These are phyloP conservation scores for Turritis glabra DNA, from an alignment of 345 rosid genomes.

Conservation along the genomic window DNA sequence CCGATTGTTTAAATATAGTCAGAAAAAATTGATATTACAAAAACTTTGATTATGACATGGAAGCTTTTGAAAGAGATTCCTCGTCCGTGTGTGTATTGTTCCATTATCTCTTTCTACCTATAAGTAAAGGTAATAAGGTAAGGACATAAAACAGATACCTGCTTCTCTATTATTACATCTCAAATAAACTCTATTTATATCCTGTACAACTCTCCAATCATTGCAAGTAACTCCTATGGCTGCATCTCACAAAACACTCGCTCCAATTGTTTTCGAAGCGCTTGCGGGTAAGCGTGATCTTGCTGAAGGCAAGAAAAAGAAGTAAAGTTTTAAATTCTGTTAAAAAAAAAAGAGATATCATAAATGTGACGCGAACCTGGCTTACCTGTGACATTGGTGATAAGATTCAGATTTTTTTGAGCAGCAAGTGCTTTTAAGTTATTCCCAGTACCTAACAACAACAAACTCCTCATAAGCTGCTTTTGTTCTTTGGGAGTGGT, in stretches of 20 bases:
- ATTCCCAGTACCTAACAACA: slow-evolving; percentile 68
- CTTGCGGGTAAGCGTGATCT: not conserved
- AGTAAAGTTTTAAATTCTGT: not conserved
- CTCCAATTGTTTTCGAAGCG: not conserved
- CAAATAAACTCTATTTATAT: not conserved
- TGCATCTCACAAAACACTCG: not conserved
- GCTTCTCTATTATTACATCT: not conserved
- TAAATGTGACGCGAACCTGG: not conserved
- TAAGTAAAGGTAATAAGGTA: not conserved
- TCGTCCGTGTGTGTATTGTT: too few species aligned
- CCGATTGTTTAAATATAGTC: not conserved
- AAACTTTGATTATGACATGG: too few species aligned
- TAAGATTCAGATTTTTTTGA: slow-evolving; percentile 51
- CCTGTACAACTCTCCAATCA: not conserved
- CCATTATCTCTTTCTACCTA: not conserved
- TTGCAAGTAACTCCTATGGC: not conserved
- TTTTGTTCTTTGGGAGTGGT: slow-evolving; percentile 83
- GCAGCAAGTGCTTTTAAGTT: slow-evolving; percentile 72
- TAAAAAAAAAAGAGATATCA: not conserved
- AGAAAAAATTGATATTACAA: too few species aligned
- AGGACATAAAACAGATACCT: not conserved
- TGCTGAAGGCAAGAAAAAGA: not conserved
- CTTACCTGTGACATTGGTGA: not conserved
- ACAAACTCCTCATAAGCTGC: slow-evolving; percentile 79
- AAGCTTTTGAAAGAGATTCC: too few species aligned